Evolutionary conservation across 768 basidiomycete species (phyloP), one percentile per base, ranked within the genome.

Genomic region (Kwoniella sp.): DNA sequence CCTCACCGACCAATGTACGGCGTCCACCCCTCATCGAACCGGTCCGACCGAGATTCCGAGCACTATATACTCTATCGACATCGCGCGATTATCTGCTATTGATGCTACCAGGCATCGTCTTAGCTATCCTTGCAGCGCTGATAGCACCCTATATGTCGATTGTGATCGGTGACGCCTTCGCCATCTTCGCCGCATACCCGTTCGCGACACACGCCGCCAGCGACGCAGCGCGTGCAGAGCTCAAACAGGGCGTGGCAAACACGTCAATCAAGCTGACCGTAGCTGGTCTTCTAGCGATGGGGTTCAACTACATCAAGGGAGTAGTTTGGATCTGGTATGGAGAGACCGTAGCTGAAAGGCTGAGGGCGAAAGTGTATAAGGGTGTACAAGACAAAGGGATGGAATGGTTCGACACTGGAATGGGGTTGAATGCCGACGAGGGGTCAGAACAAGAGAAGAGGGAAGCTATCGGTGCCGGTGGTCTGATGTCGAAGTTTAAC

Each of bases 401-500:
- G 86, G 84, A 85, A n/a, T 96, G 94, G 93, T 96, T 92, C 77
- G 93, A 96, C 81, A 80, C 86, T 45, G 88, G 90, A 62, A 88
- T 89, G 85, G 83, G 83, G 2, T 70, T 80, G 62, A 71, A 67
- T n/a, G 73, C 72, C 9, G 72, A 71, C 2, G 67, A 67, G 9
- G 71, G 68, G 28, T 60, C 47, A 28, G 71, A 87, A 17, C 77
- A 69, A 25, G 84, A 83, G 41, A 79, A 84, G 25, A 82, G 84
- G 47, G 85, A 85, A 26, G 84, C 86, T 41, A 82, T 88, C 11
- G 91, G 91, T 66, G 92, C 92, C 55, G 92, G 90, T 65, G 93
- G 93, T 23, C 83, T 96, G 50, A 94, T 95, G 93, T 89, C 91
- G 59, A 91, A 92, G 76, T 97, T 96, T 79, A 86, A 90, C 34